Conservation (phyloP, 768 basidiomycete genomes). For the Russula griseocarnosa region DNA sequence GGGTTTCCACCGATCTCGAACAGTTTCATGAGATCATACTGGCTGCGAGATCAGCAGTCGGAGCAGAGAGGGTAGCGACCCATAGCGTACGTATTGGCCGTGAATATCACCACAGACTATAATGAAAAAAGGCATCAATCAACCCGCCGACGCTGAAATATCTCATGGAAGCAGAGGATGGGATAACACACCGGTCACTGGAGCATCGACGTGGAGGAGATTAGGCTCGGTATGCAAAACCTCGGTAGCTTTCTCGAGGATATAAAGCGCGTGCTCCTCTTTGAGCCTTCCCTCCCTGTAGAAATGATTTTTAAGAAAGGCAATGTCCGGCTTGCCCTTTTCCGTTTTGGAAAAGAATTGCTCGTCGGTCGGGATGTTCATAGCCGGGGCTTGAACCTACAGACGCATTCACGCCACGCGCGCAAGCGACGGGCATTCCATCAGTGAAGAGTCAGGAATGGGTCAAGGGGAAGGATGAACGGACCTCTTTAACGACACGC, state of each 20-base stretch:
- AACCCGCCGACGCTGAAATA: constrained; percentile 22
- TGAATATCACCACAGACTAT: constrained; percentile 89
- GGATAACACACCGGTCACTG: constrained; percentile 77
- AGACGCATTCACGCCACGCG: constrained; percentile 8
- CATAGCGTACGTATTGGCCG: constrained; percentile 87
- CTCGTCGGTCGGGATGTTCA: constrained; percentile 83
- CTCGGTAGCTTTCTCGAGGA: constrained; percentile 83
- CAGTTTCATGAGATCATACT: constrained; percentile 78
- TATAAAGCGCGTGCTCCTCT: constrained; percentile 94
- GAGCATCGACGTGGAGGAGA: constrained; percentile 90
- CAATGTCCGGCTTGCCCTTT: constrained; percentile 87
- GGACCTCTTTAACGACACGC: constrained; percentile 92
- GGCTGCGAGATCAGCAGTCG: constrained; percentile 21
- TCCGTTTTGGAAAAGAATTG: constrained; percentile 90
- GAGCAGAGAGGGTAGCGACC: constrained; percentile 11
- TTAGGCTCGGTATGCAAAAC: constrained; percentile 82
- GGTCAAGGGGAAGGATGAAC: constrained; percentile 28
- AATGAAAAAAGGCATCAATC: constrained; percentile 33
- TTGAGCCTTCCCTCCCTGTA: constrained; percentile 92
- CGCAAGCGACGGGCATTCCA: background rate
- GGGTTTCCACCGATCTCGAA: constrained; percentile 76
- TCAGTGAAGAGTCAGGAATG: background rate
- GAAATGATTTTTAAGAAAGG: constrained; percentile 98
- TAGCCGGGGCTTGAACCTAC: constrained; percentile 97
- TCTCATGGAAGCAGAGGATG: constrained; percentile 1